Percentiles rank a stretch among this genome's conserved stretches.
Evolutionary conservation across 2,329 filamentous ascomycete genomes (phyloP).

Genomic region (Apiospora arundinis): DNA sequence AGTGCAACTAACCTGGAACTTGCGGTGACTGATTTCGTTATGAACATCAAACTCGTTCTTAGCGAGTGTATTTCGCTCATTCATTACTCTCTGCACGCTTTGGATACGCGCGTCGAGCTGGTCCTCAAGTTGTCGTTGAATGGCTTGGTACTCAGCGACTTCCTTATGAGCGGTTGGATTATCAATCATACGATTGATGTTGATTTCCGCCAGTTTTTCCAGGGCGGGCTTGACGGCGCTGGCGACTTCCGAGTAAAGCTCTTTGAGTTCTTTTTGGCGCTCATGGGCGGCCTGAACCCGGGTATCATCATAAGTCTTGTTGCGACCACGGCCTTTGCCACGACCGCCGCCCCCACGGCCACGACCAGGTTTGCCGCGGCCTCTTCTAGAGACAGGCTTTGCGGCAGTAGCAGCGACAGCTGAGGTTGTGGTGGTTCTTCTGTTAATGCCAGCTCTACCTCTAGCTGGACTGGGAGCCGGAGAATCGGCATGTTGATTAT

Average conservation of each 20-base stretch:
- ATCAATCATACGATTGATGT: constrained; percentile 61
- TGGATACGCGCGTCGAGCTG: constrained; percentile 38
- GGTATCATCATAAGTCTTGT: constrained; percentile 61
- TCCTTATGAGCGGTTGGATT: constrained; percentile 60
- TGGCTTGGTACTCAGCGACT: constrained; percentile 57
- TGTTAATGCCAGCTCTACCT: constrained; percentile 32
- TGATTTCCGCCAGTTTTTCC: constrained; percentile 68
- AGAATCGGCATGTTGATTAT: constrained; percentile 35
- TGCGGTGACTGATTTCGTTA: constrained; percentile 46
- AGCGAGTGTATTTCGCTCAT: not conserved
- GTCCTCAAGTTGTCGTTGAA: constrained; percentile 59
- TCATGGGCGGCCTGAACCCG: constrained; percentile 64
- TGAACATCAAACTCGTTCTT: constrained; percentile 42
- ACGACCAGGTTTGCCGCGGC: constrained; percentile 31
- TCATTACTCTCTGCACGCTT: not conserved
- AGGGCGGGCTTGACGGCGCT: constrained; percentile 68
- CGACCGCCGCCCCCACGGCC: constrained; percentile 37
- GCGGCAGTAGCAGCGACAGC: constrained; percentile 24
- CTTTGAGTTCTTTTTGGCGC: constrained; percentile 71
- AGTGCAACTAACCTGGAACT: constrained; percentile 41
- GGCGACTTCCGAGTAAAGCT: constrained; percentile 67
- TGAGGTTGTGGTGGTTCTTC: constrained; percentile 22
- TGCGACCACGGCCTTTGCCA: constrained; percentile 50
- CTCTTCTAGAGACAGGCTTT: constrained; percentile 35
- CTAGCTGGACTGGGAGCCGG: constrained; percentile 41